Conservation (phyloP, 352 stramenopile species). For the Thalassiosira hispida region DNA sequence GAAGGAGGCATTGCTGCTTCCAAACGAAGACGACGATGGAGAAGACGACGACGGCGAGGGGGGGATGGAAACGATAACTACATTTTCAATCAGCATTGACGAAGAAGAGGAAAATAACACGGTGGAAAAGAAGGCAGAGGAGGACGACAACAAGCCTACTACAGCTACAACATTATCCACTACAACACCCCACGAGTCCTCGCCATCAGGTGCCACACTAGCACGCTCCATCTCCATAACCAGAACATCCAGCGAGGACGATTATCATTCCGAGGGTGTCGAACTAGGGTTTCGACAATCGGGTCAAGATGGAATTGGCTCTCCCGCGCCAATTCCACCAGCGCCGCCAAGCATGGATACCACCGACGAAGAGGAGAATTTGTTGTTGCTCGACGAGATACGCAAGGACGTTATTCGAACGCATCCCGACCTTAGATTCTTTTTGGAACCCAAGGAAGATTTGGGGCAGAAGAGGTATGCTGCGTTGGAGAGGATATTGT, state of each 20-base stretch:
- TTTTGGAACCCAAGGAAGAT: conserved; percentile 76
- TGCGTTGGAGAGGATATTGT: conserved; percentile 86
- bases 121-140: background rate
- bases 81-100: background rate
- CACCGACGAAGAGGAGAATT: conserved; percentile 57
- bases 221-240: conserved; percentile 26
- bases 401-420: conserved; percentile 88
- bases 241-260: conserved; percentile 12
- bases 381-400: conserved; percentile 84
- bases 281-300: conserved; percentile 5
- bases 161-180: no score
- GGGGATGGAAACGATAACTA: conserved; percentile 6
- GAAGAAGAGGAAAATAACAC: background rate
- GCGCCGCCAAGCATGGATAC: conserved; percentile 6
- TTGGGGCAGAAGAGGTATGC: conserved; percentile 77
- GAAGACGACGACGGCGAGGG: conserved; percentile 25
- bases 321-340: background rate
- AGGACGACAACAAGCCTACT: no score
- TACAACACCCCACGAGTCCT: no score
- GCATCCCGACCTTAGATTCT: conserved; percentile 86
- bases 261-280: conserved; percentile 7
- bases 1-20: conserved; percentile 34
- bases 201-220: background rate
- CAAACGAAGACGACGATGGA: conserved; percentile 25
- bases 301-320: background rate